A percentile compares a stretch with the other conserved stretches of the same genome.
Conservation (phyloP, 1,284 basidiomycete genomes). For the Pseudozyma pruni region DNA sequence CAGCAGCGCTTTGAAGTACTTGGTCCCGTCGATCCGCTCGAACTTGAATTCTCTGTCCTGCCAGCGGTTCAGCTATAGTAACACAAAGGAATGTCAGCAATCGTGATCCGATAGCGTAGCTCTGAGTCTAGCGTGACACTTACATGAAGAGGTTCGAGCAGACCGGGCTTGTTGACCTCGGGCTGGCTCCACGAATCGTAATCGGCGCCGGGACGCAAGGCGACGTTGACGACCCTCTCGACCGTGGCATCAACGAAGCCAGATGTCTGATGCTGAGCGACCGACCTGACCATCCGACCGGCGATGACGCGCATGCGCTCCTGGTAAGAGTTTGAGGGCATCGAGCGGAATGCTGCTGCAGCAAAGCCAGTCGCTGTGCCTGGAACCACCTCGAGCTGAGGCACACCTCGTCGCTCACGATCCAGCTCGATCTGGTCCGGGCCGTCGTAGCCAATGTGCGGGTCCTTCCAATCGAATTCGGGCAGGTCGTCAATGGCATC, state of each 20-base stretch:
- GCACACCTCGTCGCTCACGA: conserved; percentile 6
- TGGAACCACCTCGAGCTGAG: conserved; percentile 12
- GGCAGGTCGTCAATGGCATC: conserved; percentile 39
- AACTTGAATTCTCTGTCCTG: conserved; percentile 7
- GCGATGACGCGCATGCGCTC: conserved; percentile 26
- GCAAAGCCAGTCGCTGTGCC: conserved; percentile 1
- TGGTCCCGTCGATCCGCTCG: conserved; percentile 14
- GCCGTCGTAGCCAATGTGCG: conserved; percentile 25
- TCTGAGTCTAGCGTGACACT: not conserved
- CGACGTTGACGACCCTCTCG: conserved; percentile 39
- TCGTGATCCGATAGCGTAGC: not conserved
- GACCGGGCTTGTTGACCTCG: conserved; percentile 20
- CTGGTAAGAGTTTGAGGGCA: conserved; percentile 25
- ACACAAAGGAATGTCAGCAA: not conserved
- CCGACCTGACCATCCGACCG: not conserved
- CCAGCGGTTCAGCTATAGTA: conserved; percentile 2
- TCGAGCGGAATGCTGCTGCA: not conserved
- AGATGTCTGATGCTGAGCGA: conserved; percentile 31
- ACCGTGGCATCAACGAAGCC: conserved; percentile 4
- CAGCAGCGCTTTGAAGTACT: conserved; percentile 17
- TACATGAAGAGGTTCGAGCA: conserved; percentile 6
- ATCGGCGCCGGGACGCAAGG: conserved; percentile 17
- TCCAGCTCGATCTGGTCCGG: conserved; percentile 13
- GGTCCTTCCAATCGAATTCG: conserved; percentile 37
- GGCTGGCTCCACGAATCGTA: conserved; percentile 24